Conservation (phyloP, 768 basidiomycete species). For the Arthromyces matolae region DNA sequence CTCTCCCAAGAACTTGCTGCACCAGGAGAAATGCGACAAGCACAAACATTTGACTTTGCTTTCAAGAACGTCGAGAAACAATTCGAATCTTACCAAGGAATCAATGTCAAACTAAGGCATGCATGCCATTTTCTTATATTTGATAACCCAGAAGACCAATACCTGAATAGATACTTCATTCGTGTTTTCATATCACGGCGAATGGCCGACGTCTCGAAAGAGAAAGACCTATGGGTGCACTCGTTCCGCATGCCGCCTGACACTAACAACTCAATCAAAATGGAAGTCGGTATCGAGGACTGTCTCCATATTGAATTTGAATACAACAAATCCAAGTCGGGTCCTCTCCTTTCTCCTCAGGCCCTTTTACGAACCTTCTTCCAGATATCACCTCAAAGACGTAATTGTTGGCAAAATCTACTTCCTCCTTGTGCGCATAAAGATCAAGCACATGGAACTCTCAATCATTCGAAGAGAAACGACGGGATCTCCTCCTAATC, state of each 20-base stretch:
- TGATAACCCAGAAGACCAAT: too few species aligned
- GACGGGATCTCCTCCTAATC: slow-evolving; percentile 95
- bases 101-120: slow-evolving; percentile 95
- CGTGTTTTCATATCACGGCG: slow-evolving; percentile 87
- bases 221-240: slow-evolving; percentile 96
- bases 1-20: slow-evolving; percentile 92
- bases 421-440: slow-evolving; percentile 97
- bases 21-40: slow-evolving; percentile 95
- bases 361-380: background rate
- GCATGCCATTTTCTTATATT: background rate
- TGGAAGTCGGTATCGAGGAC: slow-evolving; percentile 99
- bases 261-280: slow-evolving; percentile 96
- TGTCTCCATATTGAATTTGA: slow-evolving; percentile 99
- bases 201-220: slow-evolving; percentile 91
- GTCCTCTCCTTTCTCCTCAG: slow-evolving; percentile 8
- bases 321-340: slow-evolving; percentile 98
- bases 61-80: slow-evolving; percentile 99
- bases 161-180: slow-evolving; percentile 71
- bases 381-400: slow-evolving; percentile 96
- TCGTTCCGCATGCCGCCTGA: slow-evolving; percentile 99
- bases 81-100: slow-evolving; percentile 96
- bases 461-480: slow-evolving; percentile 98
- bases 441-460: slow-evolving; percentile 99
- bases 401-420: slow-evolving; percentile 99
- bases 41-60: slow-evolving; percentile 92